Percentiles rank a stretch among this genome's conserved stretches.
Conservation (phyloP, 2,329 filamentous ascomycete genomes). For the Clarireedia homoeocarpa region DNA sequence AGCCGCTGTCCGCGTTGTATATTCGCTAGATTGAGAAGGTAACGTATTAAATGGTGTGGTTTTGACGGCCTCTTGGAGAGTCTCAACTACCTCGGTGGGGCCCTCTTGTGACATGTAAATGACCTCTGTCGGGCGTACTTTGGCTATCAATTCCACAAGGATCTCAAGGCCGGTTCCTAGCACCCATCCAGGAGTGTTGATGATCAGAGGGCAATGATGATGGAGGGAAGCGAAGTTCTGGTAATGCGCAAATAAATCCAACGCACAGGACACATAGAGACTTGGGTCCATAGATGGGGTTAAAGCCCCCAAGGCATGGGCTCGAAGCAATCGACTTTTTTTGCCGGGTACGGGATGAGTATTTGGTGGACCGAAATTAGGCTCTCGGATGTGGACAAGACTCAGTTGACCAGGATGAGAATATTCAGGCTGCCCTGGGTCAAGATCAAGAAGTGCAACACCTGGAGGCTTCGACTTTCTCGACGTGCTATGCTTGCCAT, state of each 20-base stretch:
- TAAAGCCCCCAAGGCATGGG: slow-evolving; percentile 58
- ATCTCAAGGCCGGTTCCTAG: slow-evolving; percentile 62
- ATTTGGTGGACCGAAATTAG: slow-evolving; percentile 61
- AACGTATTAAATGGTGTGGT: slow-evolving; percentile 41
- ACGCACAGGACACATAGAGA: slow-evolving; percentile 56
- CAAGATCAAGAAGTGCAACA: slow-evolving; percentile 58
- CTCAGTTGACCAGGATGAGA: slow-evolving; percentile 62
- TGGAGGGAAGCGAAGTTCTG: slow-evolving; percentile 34
- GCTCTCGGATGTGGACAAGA: slow-evolving; percentile 50
- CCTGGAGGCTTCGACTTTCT: slow-evolving; percentile 17
- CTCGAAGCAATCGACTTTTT: slow-evolving; percentile 40
- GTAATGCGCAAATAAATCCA: slow-evolving; percentile 56
- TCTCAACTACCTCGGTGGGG: slow-evolving; percentile 47
- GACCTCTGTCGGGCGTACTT: slow-evolving; percentile 50
- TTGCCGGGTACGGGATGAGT: slow-evolving; percentile 43
- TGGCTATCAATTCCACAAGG: slow-evolving; percentile 47
- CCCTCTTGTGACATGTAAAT: slow-evolving; percentile 63
- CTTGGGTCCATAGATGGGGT: slow-evolving; percentile 59
- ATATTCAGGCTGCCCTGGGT: slow-evolving; percentile 72
- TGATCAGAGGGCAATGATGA: slow-evolving; percentile 48
- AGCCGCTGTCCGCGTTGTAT: slow-evolving; percentile 49
- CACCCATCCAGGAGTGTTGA: slow-evolving; percentile 72
- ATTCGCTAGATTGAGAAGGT: slow-evolving; percentile 51
- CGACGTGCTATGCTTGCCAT: not conserved
- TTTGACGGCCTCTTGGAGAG: slow-evolving; percentile 36